A percentile compares a stretch with the other conserved stretches of the same genome.
phyloP scores from a whole-genome alignment of 1,284 basidiomycete genomes.

The Malassezia arunalokei region DNA sequence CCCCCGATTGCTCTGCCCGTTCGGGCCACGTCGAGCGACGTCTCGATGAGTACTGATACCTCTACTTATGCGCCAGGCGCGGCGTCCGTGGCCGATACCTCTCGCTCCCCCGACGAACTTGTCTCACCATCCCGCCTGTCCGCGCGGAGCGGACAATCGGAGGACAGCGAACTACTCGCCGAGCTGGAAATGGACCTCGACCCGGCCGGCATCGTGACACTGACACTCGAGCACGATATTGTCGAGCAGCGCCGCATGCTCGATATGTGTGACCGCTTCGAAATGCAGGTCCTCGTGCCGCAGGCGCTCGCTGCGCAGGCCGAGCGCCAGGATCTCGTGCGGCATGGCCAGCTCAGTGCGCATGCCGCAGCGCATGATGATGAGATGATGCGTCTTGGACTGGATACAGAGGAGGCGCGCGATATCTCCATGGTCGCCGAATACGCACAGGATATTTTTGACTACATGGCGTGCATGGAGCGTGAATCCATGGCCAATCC shows the following conservation, averaged over 20 bases:
- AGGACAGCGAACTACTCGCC: conserved; percentile 9
- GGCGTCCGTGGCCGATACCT: background rate
- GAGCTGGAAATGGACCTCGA: conserved; percentile 34
- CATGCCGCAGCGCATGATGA: conserved; percentile 41
- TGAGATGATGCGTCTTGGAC: conserved; percentile 36
- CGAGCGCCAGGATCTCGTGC: conserved; percentile 26
- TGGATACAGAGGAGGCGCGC: conserved; percentile 55
- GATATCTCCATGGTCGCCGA: conserved; percentile 97
- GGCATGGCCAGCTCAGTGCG: conserved; percentile 25
- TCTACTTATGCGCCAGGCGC: background rate
- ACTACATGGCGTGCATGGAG: conserved; percentile 68
- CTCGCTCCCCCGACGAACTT: background rate
- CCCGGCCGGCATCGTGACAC: conserved; percentile 35
- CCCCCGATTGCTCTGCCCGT: background rate
- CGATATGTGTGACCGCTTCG: conserved; percentile 30
- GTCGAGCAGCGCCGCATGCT: conserved; percentile 34
- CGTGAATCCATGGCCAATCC: conserved; percentile 78
- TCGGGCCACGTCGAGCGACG: background rate
- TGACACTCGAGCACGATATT: conserved; percentile 36
- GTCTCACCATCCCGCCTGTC: background rate
- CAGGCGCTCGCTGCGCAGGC: conserved; percentile 26
- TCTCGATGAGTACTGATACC: conserved; percentile 10
- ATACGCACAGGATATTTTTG: conserved; percentile 92
- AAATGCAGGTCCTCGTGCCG: conserved; percentile 28
- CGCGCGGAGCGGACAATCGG: conserved; percentile 3